These are phyloP conservation scores for Urtica urens DNA, from an alignment of 306 rosid species.

Conservation along the genomic window DNA sequence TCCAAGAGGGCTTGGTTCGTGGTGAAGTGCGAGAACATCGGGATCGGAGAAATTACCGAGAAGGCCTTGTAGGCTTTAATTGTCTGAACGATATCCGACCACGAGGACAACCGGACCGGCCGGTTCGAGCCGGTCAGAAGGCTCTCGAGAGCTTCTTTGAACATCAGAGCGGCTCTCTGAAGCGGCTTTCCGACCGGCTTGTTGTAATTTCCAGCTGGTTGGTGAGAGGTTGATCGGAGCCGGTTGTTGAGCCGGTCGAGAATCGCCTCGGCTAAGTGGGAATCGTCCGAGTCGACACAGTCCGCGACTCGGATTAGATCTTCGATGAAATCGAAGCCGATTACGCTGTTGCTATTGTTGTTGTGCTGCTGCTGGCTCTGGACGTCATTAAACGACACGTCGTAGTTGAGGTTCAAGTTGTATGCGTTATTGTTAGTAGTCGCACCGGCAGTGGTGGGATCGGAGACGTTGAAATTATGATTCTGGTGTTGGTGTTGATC, in stretches of 20 bases:
- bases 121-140: slow-evolving; percentile 48
- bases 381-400: slow-evolving; percentile 6
- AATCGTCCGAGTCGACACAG: slow-evolving; percentile 59
- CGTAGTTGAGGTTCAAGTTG: background rate
- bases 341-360: background rate
- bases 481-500: slow-evolving; percentile 39
- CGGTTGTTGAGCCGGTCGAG: slow-evolving; percentile 69
- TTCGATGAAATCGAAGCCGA: slow-evolving; percentile 49
- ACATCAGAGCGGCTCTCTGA: slow-evolving; percentile 54
- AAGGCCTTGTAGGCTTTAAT: slow-evolving; percentile 57
- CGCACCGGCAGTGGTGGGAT: background rate
- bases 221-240: slow-evolving; percentile 23
- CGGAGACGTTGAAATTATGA: slow-evolving; percentile 5
- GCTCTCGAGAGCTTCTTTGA: slow-evolving; percentile 69
- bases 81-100: slow-evolving; percentile 60
- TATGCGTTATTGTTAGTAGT: background rate
- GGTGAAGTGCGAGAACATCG: slow-evolving; percentile 81
- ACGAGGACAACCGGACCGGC: slow-evolving; percentile 31
- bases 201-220: too few species aligned
- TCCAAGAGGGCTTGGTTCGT: slow-evolving; percentile 81
- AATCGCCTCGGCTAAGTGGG: slow-evolving; percentile 46
- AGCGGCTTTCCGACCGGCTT: slow-evolving; percentile 39
- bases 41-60: slow-evolving; percentile 60
- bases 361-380: background rate
- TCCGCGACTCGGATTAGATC: slow-evolving; percentile 67